Conservation (phyloP, 2,329 filamentous ascomycete species). For the Aspergillus sp. region DNA sequence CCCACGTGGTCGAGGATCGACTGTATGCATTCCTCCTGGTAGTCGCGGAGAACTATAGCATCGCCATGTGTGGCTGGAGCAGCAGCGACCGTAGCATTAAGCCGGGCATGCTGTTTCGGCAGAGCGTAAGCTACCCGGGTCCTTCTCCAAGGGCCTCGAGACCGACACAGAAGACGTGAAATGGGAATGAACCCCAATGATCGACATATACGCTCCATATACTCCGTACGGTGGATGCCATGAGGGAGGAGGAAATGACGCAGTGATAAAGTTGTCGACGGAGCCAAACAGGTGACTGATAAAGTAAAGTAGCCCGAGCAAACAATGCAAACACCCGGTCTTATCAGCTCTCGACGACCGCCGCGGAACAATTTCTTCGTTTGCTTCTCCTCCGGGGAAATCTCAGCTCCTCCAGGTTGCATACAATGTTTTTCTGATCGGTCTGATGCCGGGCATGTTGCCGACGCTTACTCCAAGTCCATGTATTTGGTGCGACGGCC, state of each 20-base stretch:
- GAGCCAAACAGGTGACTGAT: background rate
- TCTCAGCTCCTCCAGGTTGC: background rate
- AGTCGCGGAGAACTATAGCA: constrained; percentile 68
- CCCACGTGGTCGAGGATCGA: constrained; percentile 70
- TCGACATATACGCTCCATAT: constrained; percentile 32
- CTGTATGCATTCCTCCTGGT: constrained; percentile 89
- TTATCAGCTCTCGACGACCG: constrained; percentile 18
- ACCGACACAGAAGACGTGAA: constrained; percentile 14
- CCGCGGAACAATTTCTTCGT: background rate
- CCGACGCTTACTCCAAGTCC: constrained; percentile 12
- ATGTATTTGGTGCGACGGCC: constrained; percentile 30
- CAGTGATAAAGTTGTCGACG: background rate
- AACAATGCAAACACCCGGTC: constrained; percentile 40
- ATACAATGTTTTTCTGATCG: constrained; percentile 2
- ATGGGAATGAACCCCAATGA: constrained; percentile 23
- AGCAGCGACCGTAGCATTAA: constrained; percentile 21
- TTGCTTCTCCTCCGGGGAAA: background rate
- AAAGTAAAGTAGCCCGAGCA: constrained; percentile 16
- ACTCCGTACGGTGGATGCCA: constrained; percentile 14
- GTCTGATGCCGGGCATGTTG: constrained; percentile 24
- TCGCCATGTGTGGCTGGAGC: constrained; percentile 13
- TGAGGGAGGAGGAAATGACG: constrained; percentile 1
- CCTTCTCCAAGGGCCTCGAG: constrained; percentile 1
- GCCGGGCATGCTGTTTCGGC: constrained; percentile 25
- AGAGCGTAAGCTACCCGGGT: constrained; percentile 23